A percentile compares a stretch with the other conserved stretches of the same genome.
phyloP scores from a whole-genome alignment of 2,329 filamentous ascomycete genomes.

The Aulographum hederae region DNA sequence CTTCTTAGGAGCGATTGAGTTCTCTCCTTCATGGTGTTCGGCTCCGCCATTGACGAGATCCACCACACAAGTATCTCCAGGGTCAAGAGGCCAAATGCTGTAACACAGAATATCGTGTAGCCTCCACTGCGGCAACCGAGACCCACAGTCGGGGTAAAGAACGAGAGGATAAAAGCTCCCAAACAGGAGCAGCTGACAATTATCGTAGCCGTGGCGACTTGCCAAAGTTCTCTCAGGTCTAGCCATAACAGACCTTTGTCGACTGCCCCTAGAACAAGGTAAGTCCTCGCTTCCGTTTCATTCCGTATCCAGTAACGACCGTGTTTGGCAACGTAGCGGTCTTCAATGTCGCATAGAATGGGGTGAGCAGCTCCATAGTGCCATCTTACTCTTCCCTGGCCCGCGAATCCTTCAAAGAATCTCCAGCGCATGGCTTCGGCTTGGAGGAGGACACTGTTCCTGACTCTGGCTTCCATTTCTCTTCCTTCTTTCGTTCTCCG shows the following conservation, averaged over 20 bases:
- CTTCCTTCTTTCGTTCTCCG: too few relatives aligned
- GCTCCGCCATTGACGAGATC: constrained; percentile 5
- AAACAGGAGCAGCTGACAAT: constrained; percentile 18
- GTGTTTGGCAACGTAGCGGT: constrained; percentile 18
- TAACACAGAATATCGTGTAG: constrained; percentile 22
- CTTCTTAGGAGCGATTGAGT: neutral
- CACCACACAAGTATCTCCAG: constrained; percentile 21
- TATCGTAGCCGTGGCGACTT: constrained; percentile 17
- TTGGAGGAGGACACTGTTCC: constrained; percentile 9
- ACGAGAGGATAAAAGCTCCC: constrained; percentile 23
- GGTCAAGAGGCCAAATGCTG: constrained; percentile 16
- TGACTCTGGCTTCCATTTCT: constrained; percentile 10
- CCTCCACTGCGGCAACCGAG: constrained; percentile 23
- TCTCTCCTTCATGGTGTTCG: neutral
- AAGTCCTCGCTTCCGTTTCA: constrained; percentile 12
- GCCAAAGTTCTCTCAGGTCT: constrained; percentile 24
- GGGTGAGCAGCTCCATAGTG: constrained; percentile 19
- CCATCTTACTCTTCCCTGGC: constrained; percentile 18
- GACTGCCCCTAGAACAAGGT: constrained; percentile 16
- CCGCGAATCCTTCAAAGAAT: constrained; percentile 23
- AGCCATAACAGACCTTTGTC: constrained; percentile 22
- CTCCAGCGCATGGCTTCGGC: constrained; percentile 10
- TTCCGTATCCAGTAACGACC: constrained; percentile 21
- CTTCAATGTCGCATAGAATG: constrained; percentile 23
- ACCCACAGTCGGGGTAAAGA: constrained; percentile 27